phyloP scores from a whole-genome alignment of 2,329 filamentous ascomycete genomes.

The Calonectria honghensis region DNA sequence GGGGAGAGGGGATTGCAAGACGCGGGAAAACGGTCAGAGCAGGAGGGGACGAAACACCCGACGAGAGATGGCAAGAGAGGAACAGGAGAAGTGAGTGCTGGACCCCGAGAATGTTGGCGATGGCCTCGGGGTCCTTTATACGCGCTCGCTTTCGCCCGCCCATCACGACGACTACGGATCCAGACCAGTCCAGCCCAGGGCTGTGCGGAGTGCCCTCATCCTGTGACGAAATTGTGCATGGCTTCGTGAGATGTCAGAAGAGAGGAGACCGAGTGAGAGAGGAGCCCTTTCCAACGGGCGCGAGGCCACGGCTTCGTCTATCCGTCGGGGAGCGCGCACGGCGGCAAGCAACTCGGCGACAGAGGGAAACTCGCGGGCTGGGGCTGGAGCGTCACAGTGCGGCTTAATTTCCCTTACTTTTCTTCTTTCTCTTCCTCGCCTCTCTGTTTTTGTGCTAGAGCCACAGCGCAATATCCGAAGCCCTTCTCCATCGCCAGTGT shows the following conservation, averaged over 20 bases:
- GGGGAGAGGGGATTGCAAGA: not conserved
- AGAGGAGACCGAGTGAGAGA: not conserved
- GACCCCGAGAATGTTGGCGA: slow-evolving; percentile 30
- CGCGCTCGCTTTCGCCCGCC: slow-evolving; percentile 25
- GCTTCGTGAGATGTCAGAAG: slow-evolving; percentile 25
- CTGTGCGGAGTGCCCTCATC: slow-evolving; percentile 33
- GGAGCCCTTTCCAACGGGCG: not conserved
- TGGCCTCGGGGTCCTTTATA: slow-evolving; percentile 42
- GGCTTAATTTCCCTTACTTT: not conserved
- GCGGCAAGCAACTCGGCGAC: slow-evolving; percentile 25
- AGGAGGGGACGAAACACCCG: not conserved
- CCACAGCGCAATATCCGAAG: slow-evolving; percentile 41
- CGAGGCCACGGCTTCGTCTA: not conserved
- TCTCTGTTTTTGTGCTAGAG: not conserved
- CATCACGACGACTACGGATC: slow-evolving; percentile 36
- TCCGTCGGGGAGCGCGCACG: slow-evolving; percentile 31
- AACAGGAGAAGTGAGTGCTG: slow-evolving; percentile 38
- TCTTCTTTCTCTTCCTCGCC: not conserved
- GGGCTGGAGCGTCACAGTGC: slow-evolving; percentile 37
- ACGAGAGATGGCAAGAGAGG: slow-evolving; percentile 25
- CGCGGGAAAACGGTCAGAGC: not conserved
- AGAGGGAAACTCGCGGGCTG: slow-evolving; percentile 26
- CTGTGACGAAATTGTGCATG: slow-evolving; percentile 39
- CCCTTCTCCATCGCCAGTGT: slow-evolving; percentile 8
- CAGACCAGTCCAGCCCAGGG: slow-evolving; percentile 42